A percentile compares a stretch with the other conserved stretches of the same genome.
phyloP scores from a whole-genome alignment of 495 filamentous ascomycete genomes.

The Xylaria castorea region DNA sequence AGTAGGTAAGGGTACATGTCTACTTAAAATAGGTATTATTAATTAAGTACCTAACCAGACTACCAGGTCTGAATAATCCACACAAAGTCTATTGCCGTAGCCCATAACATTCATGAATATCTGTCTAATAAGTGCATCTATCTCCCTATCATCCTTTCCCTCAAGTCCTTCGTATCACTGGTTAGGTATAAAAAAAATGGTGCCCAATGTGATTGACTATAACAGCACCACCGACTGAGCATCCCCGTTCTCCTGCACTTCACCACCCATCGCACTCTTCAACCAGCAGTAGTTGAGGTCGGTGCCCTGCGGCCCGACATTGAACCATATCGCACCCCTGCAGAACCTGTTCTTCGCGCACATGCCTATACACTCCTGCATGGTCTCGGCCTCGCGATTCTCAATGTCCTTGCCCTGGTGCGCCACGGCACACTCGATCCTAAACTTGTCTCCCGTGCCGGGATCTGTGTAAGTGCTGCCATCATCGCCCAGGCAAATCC shows the following conservation, averaged over 20 bases:
- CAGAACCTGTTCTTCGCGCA: conserved; percentile 29
- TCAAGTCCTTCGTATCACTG: not conserved
- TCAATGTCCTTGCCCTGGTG: conserved; percentile 34
- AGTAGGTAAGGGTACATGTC: not conserved
- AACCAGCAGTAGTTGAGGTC: conserved; percentile 41
- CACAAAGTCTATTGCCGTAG: not conserved
- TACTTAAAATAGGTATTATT: conserved; percentile 11
- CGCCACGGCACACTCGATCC: conserved; percentile 31
- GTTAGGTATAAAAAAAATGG: not conserved
- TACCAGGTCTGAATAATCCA: not conserved
- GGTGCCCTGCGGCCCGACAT: conserved; percentile 37
- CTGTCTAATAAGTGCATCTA: not conserved
- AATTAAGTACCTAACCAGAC: not conserved
- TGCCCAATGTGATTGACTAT: not conserved
- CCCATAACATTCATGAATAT: not conserved
- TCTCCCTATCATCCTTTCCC: not conserved
- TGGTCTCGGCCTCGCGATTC: conserved; percentile 31
- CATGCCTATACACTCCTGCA: conserved; percentile 32
- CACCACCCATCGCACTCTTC: conserved; percentile 26
- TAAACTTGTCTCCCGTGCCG: conserved; percentile 22
- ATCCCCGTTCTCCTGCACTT: conserved; percentile 27
- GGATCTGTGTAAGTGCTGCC: conserved; percentile 37
- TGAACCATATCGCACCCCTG: conserved; percentile 35
- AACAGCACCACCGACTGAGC: conserved; percentile 36
- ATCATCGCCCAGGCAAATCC: conserved; percentile 28